A percentile compares a stretch with the other conserved stretches of the same genome.
phyloP scores from a whole-genome alignment of 305 asterid genomes.

The Solanum aculeatissimum region DNA sequence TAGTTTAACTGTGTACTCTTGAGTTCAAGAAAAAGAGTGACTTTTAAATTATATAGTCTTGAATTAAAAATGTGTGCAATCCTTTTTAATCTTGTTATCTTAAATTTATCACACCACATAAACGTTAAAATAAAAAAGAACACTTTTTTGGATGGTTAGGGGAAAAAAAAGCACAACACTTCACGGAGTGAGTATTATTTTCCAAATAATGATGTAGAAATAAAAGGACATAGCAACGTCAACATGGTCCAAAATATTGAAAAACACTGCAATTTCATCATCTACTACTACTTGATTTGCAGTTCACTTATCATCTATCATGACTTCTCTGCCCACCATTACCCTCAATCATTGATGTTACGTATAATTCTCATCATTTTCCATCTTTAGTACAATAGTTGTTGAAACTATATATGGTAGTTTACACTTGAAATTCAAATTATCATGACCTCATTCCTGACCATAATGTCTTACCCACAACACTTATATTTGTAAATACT shows the following conservation, averaged over 20 bases:
- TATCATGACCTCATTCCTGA: not conserved
- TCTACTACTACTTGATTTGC: not conserved
- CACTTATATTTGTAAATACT: not conserved
- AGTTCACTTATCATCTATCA: not conserved
- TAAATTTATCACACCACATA: not conserved
- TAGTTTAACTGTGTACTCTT: not conserved
- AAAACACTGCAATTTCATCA: not conserved
- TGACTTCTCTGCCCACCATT: not conserved
- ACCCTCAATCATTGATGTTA: not conserved
- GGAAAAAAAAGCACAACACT: not conserved
- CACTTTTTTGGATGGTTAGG: no score
- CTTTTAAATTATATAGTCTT: not conserved
- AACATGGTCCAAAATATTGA: not conserved
- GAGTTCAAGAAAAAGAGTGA: no score
- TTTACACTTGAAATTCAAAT: not conserved
- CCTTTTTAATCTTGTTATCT: not conserved
- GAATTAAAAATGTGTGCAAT: not conserved
- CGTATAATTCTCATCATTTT: not conserved
- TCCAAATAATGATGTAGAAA: not conserved
- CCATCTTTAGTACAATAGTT: not conserved
- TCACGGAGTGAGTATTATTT: not conserved
- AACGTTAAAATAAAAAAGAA: no score
- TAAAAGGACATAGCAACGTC: not conserved
- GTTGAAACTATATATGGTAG: not conserved
- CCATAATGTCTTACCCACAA: not conserved